Base-by-base conservation (phyloP, 352 stramenopile species). In the Halophytophthora polymorphica region DNA sequence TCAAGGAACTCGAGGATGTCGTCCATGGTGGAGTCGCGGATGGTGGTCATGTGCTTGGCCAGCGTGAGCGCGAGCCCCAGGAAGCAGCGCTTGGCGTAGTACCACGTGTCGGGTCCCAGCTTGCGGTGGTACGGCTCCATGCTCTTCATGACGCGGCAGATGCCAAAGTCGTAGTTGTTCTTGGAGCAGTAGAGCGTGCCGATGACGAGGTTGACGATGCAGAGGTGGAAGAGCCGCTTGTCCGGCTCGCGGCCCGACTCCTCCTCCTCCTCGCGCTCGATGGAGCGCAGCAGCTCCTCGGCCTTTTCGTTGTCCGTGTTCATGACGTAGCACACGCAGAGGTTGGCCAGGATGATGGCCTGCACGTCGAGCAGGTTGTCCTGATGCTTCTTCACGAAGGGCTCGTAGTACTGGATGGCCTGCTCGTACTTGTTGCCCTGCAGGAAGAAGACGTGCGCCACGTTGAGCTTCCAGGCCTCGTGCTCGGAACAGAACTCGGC, bases 311-410 rank as follows among this genome's bases (percentile, higher is more conserved):
- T 99, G 69, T 98, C 89, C 23, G 87, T 97, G 51, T 96, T 98
- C 92, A 98, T 98, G 50, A 99, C 97, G 66, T 98, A 98, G 45
- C 89, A 92, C 7, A 99, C 95, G 59, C 95, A 98, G 6, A 99
- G 70, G 53, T 99, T 98, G 17, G 96, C 96, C n/a, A 99, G 61
- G 50, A 98, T 96, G 47, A 98, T 97, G 6, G 96, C 90, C 44
- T 97, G 91, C 42, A 98, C 83, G 56, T 98, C 88, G 0, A 99
- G 77, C 22, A 99, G 69, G 31, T 88, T 91, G 48, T 88, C 81
- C 51, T 93, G 77, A 56, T 91, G 75, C 49, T 96, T 95, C 64
- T 97, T 97, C 35, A 98, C 89, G 33, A 98, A 97, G 17, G 81
- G 87, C 45, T 98, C 92, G 66, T 99, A 98, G 73, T 98, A 98